Conservation (phyloP, 805 yeast species). For the Spathaspora passalidarum region DNA sequence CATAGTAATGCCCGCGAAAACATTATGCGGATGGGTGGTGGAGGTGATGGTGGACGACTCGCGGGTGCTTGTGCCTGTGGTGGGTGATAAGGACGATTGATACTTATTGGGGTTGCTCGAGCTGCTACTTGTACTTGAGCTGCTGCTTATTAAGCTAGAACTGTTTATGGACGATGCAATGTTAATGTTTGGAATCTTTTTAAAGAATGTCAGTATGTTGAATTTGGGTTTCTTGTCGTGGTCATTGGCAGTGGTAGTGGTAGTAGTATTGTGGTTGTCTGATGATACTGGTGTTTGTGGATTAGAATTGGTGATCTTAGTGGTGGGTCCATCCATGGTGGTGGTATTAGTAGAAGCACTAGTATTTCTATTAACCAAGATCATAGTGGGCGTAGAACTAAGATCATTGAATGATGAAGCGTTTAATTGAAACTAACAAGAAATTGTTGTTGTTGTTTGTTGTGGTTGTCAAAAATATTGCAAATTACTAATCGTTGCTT, state of each 20-base stretch:
- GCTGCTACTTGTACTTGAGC: neutral
- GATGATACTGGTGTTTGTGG: neutral
- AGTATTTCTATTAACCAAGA: constrained; percentile 5
- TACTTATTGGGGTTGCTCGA: neutral
- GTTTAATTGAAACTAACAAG: neutral
- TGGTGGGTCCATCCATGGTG: neutral
- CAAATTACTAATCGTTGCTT: no score
- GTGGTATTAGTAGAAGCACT: neutral
- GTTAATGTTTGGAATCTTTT: constrained; percentile 2
- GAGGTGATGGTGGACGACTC: neutral
- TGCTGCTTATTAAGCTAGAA: neutral
- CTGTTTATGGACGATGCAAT: neutral
- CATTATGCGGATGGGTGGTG: neutral
- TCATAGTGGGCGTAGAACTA: neutral
- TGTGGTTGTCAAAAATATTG: no score
- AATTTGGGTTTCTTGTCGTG: constrained; percentile 7
- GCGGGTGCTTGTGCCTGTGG: neutral
- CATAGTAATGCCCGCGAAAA: neutral
- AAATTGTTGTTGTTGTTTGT: no score
- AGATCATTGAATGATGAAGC: neutral
- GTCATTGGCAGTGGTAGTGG: constrained; percentile 1
- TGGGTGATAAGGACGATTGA: neutral
- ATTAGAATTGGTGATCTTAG: neutral
- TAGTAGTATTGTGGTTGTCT: neutral
- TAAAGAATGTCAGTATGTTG: constrained; percentile 6